A percentile compares a stretch with the other conserved stretches of the same genome.
Conservation (phyloP, 768 basidiomycete species). For the Pluteus cervinus region DNA sequence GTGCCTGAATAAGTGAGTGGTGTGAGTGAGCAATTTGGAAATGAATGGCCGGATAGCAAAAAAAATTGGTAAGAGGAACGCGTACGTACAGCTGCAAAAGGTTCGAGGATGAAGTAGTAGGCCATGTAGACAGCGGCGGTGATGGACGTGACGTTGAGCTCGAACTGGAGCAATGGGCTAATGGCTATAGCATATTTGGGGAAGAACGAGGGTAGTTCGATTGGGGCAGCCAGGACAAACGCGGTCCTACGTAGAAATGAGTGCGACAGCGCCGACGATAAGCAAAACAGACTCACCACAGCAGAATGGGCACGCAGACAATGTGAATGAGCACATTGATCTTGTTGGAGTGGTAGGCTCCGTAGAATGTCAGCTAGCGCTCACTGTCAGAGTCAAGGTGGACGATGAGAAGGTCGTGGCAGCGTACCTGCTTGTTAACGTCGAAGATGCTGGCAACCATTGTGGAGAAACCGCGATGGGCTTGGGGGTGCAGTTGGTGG, state of each 20-base stretch:
- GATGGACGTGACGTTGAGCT: conserved; percentile 62
- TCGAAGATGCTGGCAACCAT: conserved; percentile 47
- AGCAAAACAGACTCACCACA: conserved; percentile 47
- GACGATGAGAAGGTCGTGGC: not conserved
- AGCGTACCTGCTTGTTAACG: conserved; percentile 61
- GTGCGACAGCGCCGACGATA: conserved; percentile 3
- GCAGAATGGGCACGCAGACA: conserved; percentile 74
- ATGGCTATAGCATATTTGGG: conserved; percentile 44
- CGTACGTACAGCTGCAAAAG: conserved; percentile 70
- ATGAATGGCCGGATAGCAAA: not conserved
- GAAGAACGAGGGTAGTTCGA: conserved; percentile 49
- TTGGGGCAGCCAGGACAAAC: conserved; percentile 42
- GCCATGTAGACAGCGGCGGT: conserved; percentile 50
- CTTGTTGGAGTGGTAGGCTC: conserved; percentile 83
- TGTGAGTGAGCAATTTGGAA: conserved; percentile 3
- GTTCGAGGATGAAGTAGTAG: conserved; percentile 83
- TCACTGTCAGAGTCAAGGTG: conserved; percentile 9
- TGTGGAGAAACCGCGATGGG: conserved; percentile 15
- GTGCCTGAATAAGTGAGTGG: conserved; percentile 38
- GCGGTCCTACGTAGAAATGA: conserved; percentile 47
- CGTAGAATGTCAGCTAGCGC: conserved; percentile 82
- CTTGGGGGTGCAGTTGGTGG: conserved; percentile 9
- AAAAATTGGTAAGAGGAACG: not conserved
- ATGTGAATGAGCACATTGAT: conserved; percentile 84
- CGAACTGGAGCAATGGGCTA: conserved; percentile 64